A percentile compares a stretch with the other conserved stretches of the same genome.
Evolutionary conservation across 306 rosid species (phyloP).

Genomic region (Pterocarpus macrocarpus): DNA sequence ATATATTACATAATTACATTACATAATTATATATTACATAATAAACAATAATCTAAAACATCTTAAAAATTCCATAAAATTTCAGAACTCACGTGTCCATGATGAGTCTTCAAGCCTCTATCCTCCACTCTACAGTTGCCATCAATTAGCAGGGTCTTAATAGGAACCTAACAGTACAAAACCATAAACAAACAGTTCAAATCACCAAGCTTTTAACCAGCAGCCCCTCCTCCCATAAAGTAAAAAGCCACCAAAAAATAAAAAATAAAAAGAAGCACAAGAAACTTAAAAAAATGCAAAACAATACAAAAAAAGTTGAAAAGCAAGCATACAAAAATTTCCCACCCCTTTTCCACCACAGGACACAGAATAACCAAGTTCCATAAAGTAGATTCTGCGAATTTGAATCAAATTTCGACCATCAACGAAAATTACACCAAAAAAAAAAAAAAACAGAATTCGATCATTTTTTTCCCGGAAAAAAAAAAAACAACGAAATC

Average conservation of each 20-base stretch:
- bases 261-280: constrained; percentile 30
- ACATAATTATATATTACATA: neutral
- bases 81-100: constrained; percentile 89
- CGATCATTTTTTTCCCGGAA: neutral
- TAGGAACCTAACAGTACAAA: constrained; percentile 76
- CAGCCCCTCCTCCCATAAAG: constrained; percentile 33
- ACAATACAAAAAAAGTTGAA: neutral
- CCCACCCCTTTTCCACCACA: constrained; percentile 12
- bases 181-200: constrained; percentile 42
- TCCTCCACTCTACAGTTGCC: constrained; percentile 99
- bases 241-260: neutral
- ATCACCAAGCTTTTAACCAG: constrained; percentile 9
- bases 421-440: constrained; percentile 14
- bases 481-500: constrained; percentile 3
- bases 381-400: constrained; percentile 32
- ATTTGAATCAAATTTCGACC: constrained; percentile 13
- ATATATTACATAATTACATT: no score
- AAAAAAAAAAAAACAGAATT: neutral
- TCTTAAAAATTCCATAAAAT: constrained; percentile 23
- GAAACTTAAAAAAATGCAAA: no score
- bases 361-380: constrained; percentile 3
- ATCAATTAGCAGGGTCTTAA: constrained; percentile 86
- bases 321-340: constrained; percentile 14
- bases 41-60: neutral
- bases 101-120: constrained; percentile 98